These are phyloP conservation scores for Wallacemonas sp. DNA, from an alignment of 208 protist genomes.

Conservation along the genomic window DNA sequence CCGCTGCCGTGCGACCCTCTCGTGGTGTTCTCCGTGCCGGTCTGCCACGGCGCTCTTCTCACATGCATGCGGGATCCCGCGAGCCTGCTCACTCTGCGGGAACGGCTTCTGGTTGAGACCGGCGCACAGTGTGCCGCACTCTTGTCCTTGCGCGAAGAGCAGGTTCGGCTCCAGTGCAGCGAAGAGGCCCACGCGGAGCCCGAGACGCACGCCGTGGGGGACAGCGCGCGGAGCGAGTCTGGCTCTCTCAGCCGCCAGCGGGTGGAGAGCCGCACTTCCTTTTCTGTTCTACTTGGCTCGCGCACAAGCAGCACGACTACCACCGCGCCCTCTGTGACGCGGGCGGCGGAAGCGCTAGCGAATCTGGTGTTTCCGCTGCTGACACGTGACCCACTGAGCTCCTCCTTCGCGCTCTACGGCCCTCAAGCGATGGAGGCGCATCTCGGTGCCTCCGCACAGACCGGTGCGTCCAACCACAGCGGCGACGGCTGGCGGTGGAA, in stretches of 20 bases:
- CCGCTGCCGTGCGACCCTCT: conserved; percentile 55
- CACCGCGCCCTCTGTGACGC: no score
- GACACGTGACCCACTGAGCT: background rate
- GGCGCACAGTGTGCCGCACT: conserved; percentile 34
- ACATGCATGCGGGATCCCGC: conserved; percentile 24
- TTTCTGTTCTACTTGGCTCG: no score
- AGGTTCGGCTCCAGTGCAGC: background rate
- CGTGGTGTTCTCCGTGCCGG: conserved; percentile 31
- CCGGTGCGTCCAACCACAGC: background rate
- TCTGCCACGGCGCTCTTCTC: conserved; percentile 45
- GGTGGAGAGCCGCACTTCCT: no score
- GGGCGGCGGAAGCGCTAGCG: background rate
- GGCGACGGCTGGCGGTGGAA: conserved; percentile 7
- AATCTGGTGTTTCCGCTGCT: conserved; percentile 4
- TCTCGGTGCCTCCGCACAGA: no score
- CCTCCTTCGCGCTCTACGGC: conserved; percentile 15
- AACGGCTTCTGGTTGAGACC: conserved; percentile 24
- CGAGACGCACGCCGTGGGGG: background rate
- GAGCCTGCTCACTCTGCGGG: conserved; percentile 29
- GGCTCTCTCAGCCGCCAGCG: background rate
- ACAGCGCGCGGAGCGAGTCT: no score
- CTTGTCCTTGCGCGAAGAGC: background rate
- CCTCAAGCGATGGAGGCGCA: conserved; percentile 1
- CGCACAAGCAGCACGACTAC: no score
- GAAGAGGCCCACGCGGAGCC: background rate